Base-by-base conservation (phyloP, 2,329 filamentous ascomycete species). In the Diplodia seriata region DNA sequence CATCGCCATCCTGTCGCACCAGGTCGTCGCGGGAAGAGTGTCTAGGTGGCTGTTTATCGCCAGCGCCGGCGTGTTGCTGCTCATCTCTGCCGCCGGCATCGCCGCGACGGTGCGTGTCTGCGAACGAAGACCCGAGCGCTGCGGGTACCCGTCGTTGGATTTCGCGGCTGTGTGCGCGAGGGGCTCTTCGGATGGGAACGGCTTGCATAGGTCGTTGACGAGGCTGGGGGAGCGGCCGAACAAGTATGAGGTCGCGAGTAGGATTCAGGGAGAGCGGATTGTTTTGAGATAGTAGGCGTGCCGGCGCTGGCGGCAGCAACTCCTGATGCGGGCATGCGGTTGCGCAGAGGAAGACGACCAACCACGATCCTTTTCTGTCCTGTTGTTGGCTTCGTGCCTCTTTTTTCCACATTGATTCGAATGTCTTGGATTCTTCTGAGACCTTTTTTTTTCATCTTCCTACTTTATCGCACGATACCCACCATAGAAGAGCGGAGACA, bases 1-100 rank as follows among this genome's bases (percentile, higher is more conserved):
- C 63, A 56, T 66, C 23, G 31, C 63, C 23, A 40, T 66, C 26
- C 55, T 66, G 38, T 56, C 63, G 23, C 40, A 56, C n/a, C 63
- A 66, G 38, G 50, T 66, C 6, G 53, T 66, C 38, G 63, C 63
- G 5, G 50, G 63, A 15, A 15, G 11, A 8, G 43, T 55, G 11
- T 66, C 63, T 6, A 31, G 51, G 2, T 55, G 51, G 29, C 26
- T 56, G 9, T 66, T 66, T 38, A 12, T 66, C 2, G 51, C 38
- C 14, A 47, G 55, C 9, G 51, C 63, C 1, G 14, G 38, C 51
- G 18, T 33, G 9, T 49, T 66, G 23, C 23, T 66, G 7, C 18
- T 56, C 9, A 14, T 66, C 26, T 33, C 36, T n/a, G 36, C 63
- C 14, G 36, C 26, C 31, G 47, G 29, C 6, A 55, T 66, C 51